Base-by-base conservation (phyloP, 1,139 yeast genomes). In the Candida sanyaensis region DNA sequence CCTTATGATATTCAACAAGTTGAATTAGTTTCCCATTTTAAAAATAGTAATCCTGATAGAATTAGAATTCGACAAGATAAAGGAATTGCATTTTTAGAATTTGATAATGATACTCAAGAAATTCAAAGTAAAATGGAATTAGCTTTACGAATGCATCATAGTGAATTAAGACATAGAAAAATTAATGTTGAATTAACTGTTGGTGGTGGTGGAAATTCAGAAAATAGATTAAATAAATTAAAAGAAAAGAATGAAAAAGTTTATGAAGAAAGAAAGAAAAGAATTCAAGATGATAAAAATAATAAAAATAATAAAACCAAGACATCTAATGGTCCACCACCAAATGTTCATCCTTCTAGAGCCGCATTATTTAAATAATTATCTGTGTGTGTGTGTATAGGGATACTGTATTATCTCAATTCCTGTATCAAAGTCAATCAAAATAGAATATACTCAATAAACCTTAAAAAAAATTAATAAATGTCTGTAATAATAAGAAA, bases 131-230 rank as follows among this genome's bases (percentile, higher is more conserved):
- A 86, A 55, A 86, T 88, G 85, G 96, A 90, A 59, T 76, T 82
- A 46, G 97, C 96, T 0, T 75, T 92, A 57, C 76, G 86, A 54
- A 78, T 88, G 76, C 97, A 93, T 66, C 96, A 89, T 65, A 76
- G 92, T 5, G 61, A 73, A 12, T 65, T 92, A 50, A 77, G 81
- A 51, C 77, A 80, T 47, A 77, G 97, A 55, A 88, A 84, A 63
- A 90, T 93, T 61, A 93, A 93, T 61, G 98, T 93, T 31, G 99
- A 93, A 67, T 77, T 93, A 59, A 93, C 98, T 1, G 99, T 90
- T 42, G 99, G 99, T 45, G 99, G 99, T 42, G 99, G 99, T 40
- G 99, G 99, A 44, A 92, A 92, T 65, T 84, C 96, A 6, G 76
- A 78, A 48, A 76, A 73, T 36, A 76, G 99, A 57, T 62, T 81